Evolutionary conservation across 495 filamentous ascomycete species (phyloP), one percentile per base, ranked within the genome.

Genomic region (Achaetomiella virescens): DNA sequence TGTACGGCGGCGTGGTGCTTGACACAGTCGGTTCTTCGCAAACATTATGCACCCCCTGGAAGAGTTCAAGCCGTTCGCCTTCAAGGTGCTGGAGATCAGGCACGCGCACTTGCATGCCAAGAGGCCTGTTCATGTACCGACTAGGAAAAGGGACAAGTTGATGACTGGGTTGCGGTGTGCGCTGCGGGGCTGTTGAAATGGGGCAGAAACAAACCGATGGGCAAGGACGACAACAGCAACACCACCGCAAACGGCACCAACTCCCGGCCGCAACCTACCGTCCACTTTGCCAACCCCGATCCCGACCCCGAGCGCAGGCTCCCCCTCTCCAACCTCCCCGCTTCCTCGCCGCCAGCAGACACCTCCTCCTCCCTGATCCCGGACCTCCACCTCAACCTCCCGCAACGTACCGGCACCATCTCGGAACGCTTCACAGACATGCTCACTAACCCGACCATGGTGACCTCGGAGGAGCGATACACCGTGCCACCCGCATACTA

Each of bases 1-100:
- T 86, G n/a, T 71, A 81, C 61, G 78, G 75, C 48, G 82, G 83
- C 33, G 75, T 71, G 2, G 60, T 76, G 17, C 70, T 81, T 36
- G 72, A 75, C 22, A 73, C 77, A 8, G 77, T 85, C 25, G 81
- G 81, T 84, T 81, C 68, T 85, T 84, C 56, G 79, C 81, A 42
- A 79, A 81, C 54, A 78, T 84, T 47, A 74, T 85, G 48, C 79
- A 82, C 54, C 72, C 75, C 2, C 76, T 82, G 10, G 78, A 80
- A 22, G 69, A 76, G 6, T 48, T 81, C 5, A 62, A 61, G 25
- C 62, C 75, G 15, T 79, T 75, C 55, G 59, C 60, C 4, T 79
- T 81, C 64, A 64, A 69, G 47, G 77, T 79, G 48, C 60, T 75
- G 20, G 62, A 70, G 55, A 81, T 83, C 36, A 68, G 52, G 55